A percentile compares a stretch with the other conserved stretches of the same genome.
Conservation (phyloP, 1,284 basidiomycete species). For the Caloboletus inedulis region DNA sequence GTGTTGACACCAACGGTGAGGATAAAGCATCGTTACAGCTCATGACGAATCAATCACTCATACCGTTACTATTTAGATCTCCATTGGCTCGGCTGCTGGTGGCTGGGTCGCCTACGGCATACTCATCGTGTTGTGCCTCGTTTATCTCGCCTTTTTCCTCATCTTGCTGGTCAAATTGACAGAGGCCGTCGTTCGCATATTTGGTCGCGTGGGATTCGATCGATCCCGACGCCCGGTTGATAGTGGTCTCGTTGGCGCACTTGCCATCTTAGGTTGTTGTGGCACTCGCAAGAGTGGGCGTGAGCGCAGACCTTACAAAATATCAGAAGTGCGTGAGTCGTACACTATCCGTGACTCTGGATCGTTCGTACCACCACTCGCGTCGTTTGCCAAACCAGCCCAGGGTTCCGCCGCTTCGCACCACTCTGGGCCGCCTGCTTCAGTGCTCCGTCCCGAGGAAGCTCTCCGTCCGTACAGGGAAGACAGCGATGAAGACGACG, state of each 20-base stretch:
- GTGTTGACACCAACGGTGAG: slow-evolving; percentile 85
- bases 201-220: slow-evolving; percentile 82
- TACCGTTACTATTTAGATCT: slow-evolving; percentile 53
- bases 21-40: slow-evolving; percentile 15
- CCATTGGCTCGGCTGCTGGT: slow-evolving; percentile 69
- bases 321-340: slow-evolving; percentile 31
- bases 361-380: slow-evolving; percentile 43
- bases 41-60: slow-evolving; percentile 13
- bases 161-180: slow-evolving; percentile 84
- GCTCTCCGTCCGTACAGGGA: slow-evolving; percentile 72
- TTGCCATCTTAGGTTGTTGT: slow-evolving; percentile 72
- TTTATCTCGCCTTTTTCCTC: slow-evolving; percentile 76
- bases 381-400: slow-evolving; percentile 25
- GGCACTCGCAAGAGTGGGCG: slow-evolving; percentile 48
- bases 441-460: slow-evolving; percentile 74
- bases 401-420: slow-evolving; percentile 30
- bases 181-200: slow-evolving; percentile 79
- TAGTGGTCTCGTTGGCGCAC: slow-evolving; percentile 81
- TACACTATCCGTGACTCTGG: slow-evolving; percentile 34
- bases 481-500: slow-evolving; percentile 73
- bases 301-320: slow-evolving; percentile 25
- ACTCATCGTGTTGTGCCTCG: slow-evolving; percentile 80
- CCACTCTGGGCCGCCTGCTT: slow-evolving; percentile 62
- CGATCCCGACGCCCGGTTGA: slow-evolving; percentile 77
- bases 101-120: slow-evolving; percentile 95